Base-by-base conservation (phyloP, 2,329 filamentous ascomycete genomes). In the Aspergillus fructus region DNA sequence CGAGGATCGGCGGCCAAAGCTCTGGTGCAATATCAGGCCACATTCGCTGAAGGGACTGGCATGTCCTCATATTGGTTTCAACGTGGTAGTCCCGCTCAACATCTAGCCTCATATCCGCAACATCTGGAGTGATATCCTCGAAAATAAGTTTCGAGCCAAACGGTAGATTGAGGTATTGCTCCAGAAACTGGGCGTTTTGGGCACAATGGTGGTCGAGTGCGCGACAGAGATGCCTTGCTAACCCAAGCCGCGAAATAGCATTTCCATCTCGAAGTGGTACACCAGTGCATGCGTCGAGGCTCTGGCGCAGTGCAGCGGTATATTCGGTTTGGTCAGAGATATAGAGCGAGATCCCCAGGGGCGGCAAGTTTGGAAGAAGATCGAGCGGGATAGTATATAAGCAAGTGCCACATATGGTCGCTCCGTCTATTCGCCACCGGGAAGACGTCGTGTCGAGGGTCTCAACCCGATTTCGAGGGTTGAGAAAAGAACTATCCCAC, bases 381-480 rank as follows among this genome's bases (percentile, higher is more conserved):
- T 55, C 53, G 5, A 55, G 23, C n/a, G 53, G 53, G 13, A 55
- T 49, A n/a, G 30, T 40, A 46, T 45, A 55, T 19, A 55, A 24
- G 40, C 53, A 55, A 33, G 47, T 50, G 40, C 53, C 53, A 39
- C 53, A 55, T 24, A 55, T 55, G 6, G 53, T 55, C 6, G 53
- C 53, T 15, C 53, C 53, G 27, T 55, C 53, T 12, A 55, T 40
- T 27, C 53, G 47, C 53, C 53, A 55, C 39, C 53, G 53, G 17
- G 53, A 55, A 15, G 53, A 50, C 47, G 27, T 19, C 8, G 46
- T 55, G 33, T 55, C 47, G 7, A 55, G 53, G 15, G 21, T 39
- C 4, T 55, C 53, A 27, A 50, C 53, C 30, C 46, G 46, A 21
- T 55, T 55, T 19, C 47, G 53, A 39, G 53, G 53, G 19, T 55